Conservation (phyloP, 2,329 filamentous ascomycete species). For the Monosporascus sp. region DNA sequence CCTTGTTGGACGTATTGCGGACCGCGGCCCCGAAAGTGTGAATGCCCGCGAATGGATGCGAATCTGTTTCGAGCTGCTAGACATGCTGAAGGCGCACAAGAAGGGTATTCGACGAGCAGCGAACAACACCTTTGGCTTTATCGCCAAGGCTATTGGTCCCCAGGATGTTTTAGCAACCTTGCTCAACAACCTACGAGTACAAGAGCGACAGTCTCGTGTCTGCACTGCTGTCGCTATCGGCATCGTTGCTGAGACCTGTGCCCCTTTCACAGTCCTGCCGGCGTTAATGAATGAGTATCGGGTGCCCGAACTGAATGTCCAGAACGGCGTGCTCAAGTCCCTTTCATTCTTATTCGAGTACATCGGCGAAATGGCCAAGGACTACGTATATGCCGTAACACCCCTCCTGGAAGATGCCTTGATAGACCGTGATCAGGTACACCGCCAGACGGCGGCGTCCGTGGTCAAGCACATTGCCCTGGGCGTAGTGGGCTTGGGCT, state of each 20-base stretch:
- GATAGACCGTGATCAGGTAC: conserved; percentile 96
- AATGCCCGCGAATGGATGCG: conserved; percentile 99
- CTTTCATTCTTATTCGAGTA: conserved; percentile 98
- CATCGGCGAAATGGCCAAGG: conserved; percentile 99
- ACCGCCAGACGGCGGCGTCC: conserved; percentile 90
- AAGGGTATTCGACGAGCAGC: conserved; percentile 97
- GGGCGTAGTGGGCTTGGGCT: conserved; percentile 94
- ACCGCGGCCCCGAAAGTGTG: conserved; percentile 92
- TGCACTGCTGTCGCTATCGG: conserved; percentile 98
- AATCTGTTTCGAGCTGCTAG: conserved; percentile 96
- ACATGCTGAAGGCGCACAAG: conserved; percentile 99
- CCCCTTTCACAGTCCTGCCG: conserved; percentile 96
- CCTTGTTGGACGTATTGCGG: conserved; percentile 93
- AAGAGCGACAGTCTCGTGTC: conserved; percentile 95
- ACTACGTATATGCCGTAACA: conserved; percentile 97
- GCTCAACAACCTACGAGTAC: conserved; percentile 92
- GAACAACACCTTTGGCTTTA: conserved; percentile 99
- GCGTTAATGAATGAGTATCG: conserved; percentile 99
- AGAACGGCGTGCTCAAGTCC: conserved; percentile 96
- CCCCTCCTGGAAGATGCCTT: conserved; percentile 93
- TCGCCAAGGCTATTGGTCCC: conserved; percentile 96
- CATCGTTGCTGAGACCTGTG: conserved; percentile 97
- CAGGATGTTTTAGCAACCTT: conserved; percentile 95
- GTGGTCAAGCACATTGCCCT: conserved; percentile 98
- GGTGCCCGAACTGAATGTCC: conserved; percentile 95